Evolutionary conservation across 139 green algal species (phyloP).

Genomic region (Haematococcus lacustris): DNA sequence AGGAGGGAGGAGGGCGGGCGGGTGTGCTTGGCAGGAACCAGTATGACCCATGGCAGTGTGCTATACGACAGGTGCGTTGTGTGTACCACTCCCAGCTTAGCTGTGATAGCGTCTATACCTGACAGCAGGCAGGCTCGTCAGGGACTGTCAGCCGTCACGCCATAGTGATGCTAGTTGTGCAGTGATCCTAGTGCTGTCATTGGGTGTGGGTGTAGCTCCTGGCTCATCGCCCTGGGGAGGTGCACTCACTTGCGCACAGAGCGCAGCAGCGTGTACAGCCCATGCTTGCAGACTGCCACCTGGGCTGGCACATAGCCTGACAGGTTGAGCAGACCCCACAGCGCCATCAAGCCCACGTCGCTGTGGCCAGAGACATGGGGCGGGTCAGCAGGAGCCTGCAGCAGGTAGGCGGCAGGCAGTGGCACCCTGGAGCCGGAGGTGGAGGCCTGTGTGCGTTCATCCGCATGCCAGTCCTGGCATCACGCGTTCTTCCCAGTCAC

Average conservation of each 20-base stretch:
- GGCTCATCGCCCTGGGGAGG: neutral
- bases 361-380: conserved; percentile 17
- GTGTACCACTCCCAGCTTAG: too few species aligned
- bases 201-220: neutral
- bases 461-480: neutral
- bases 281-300: conserved; percentile 30
- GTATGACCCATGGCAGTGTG: too few species aligned
- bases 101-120: too few species aligned
- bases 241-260: conserved; percentile 17
- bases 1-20: neutral
- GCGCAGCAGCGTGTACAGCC: conserved; percentile 38
- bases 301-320: conserved; percentile 20
- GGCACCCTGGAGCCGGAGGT: neutral
- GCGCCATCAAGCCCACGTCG: conserved; percentile 25
- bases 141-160: too few species aligned
- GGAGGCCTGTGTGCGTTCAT: neutral
- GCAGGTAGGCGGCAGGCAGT: neutral
- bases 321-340: conserved; percentile 38
- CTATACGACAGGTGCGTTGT: too few species aligned
- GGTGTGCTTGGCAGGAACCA: neutral
- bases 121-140: neutral
- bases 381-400: neutral
- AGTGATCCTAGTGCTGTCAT: neutral
- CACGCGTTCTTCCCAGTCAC: neutral
- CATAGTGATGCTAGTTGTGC: neutral